These are phyloP conservation scores for Metschnikowia cubensis DNA, from an alignment of 805 yeast species.

Conservation along the genomic window DNA sequence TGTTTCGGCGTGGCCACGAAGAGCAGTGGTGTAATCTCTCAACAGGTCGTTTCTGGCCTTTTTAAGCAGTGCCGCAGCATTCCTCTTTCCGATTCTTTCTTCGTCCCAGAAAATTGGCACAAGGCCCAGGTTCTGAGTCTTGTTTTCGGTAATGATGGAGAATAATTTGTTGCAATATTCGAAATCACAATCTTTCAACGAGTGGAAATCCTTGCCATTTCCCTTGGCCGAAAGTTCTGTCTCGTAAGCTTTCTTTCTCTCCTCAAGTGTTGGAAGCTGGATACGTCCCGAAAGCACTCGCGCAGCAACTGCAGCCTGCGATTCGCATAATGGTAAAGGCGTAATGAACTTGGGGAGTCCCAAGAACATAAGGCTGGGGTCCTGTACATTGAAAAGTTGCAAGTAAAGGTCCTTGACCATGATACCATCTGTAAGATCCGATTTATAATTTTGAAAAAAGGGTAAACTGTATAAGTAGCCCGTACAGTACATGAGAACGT, in stretches of 20 bases:
- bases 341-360: constrained; percentile 15
- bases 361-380: constrained; percentile 16
- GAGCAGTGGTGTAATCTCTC: constrained; percentile 13
- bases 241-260: constrained; percentile 7
- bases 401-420: constrained; percentile 13
- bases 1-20: constrained; percentile 14
- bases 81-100: constrained; percentile 12
- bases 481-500: constrained; percentile 17
- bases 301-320: constrained; percentile 18
- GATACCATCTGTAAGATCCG: constrained; percentile 14
- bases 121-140: constrained; percentile 17
- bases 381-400: constrained; percentile 16
- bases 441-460: constrained; percentile 10
- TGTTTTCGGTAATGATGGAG: constrained; percentile 12
- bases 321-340: constrained; percentile 18
- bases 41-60: constrained; percentile 12
- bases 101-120: constrained; percentile 21
- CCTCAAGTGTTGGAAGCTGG: constrained; percentile 9
- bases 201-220: constrained; percentile 16
- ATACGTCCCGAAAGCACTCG: constrained; percentile 16
- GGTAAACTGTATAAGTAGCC: constrained; percentile 19
- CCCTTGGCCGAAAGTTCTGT: constrained; percentile 13
- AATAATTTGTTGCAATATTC: constrained; percentile 20
- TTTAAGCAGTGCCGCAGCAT: constrained; percentile 16
- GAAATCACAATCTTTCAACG: constrained; percentile 18